phyloP scores from a whole-genome alignment of 2,329 filamentous ascomycete genomes.

The Nemania serpens region DNA sequence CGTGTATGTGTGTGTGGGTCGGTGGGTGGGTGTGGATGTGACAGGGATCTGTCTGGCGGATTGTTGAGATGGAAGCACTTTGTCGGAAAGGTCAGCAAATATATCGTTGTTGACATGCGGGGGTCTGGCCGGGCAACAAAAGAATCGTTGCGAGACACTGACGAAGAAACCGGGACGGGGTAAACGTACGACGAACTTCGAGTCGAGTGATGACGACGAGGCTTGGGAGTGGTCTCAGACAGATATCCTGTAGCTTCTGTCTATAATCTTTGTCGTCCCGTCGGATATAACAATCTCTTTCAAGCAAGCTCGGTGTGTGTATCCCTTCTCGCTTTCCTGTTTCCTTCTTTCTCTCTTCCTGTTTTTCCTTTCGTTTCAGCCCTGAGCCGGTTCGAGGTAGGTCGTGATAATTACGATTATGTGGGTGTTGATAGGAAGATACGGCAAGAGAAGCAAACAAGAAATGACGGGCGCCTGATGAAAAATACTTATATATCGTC shows the following conservation, averaged over 20 bases:
- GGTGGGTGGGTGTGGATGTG: too few relatives aligned
- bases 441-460: neutral
- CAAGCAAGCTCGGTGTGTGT: too few relatives aligned
- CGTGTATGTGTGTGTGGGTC: neutral
- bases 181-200: neutral
- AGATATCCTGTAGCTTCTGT: neutral
- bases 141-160: neutral
- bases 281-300: neutral
- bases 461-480: too few relatives aligned
- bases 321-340: neutral
- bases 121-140: slow-evolving; percentile 11
- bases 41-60: too few relatives aligned
- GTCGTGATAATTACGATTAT: neutral
- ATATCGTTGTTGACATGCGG: neutral
- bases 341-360: neutral
- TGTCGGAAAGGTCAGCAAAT: neutral
- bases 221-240: neutral
- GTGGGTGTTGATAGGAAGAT: neutral
- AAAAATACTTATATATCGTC: neutral
- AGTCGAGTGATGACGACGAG: neutral
- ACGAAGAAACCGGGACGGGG: neutral
- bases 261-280: too few relatives aligned
- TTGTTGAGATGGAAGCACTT: neutral
- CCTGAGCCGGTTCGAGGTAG: neutral
- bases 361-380: neutral